Conservation (phyloP, 2,329 filamentous ascomycete species). For the Xylariaceae sp. region DNA sequence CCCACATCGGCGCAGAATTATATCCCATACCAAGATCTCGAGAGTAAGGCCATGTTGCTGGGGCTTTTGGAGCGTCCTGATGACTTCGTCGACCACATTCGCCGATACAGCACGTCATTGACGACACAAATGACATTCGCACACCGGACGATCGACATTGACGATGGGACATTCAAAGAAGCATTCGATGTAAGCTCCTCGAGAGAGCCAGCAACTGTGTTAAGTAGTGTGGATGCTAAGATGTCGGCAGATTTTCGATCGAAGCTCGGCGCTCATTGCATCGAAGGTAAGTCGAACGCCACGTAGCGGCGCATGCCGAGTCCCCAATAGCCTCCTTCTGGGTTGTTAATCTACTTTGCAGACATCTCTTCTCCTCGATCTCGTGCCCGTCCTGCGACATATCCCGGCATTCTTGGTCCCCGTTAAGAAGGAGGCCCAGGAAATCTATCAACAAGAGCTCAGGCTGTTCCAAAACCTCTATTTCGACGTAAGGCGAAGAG, state of each 20-base stretch:
- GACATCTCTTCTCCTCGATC: conserved; percentile 38
- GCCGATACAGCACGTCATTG: conserved; percentile 42
- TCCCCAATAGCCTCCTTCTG: conserved; percentile 7
- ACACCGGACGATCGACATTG: conserved; percentile 28
- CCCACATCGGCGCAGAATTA: conserved; percentile 40
- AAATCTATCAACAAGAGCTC: conserved; percentile 39
- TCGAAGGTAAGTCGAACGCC: neutral
- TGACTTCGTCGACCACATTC: conserved; percentile 38
- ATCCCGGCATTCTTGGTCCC: conserved; percentile 41
- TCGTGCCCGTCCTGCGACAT: conserved; percentile 39
- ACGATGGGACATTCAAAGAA: conserved; percentile 37
- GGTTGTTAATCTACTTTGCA: neutral
- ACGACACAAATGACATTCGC: conserved; percentile 46
- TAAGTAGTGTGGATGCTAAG: neutral
- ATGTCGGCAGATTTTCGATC: conserved; percentile 31
- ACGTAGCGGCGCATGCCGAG: neutral
- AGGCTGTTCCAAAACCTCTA: conserved; percentile 37
- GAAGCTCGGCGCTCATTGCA: neutral
- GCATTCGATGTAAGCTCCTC: neutral
- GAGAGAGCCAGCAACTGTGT: too few relatives aligned
- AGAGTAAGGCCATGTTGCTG: conserved; percentile 47
- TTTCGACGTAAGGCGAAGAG: conserved; percentile 35
- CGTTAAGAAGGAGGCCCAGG: conserved; percentile 34
- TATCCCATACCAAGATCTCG: conserved; percentile 49
- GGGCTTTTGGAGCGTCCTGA: conserved; percentile 41